Conservation (phyloP, 805 yeast genomes). For the Maudiozyma serrabonitensis region DNA sequence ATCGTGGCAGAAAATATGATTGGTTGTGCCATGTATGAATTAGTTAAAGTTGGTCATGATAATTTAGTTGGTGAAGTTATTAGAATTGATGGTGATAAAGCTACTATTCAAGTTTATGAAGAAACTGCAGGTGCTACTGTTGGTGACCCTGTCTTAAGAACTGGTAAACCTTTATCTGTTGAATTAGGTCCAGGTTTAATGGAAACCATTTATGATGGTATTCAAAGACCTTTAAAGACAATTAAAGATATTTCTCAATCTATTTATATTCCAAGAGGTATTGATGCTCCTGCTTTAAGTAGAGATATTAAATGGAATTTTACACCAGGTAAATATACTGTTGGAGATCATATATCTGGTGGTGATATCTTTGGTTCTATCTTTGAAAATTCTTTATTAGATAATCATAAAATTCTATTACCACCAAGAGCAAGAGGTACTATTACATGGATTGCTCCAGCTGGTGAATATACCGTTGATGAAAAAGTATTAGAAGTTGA, state of each 20-base stretch:
- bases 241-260: conserved; percentile 82
- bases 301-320: conserved; percentile 79
- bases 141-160: conserved; percentile 96
- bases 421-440: conserved; percentile 99
- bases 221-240: conserved; percentile 95
- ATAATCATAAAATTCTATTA: conserved; percentile 85
- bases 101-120: conserved; percentile 97
- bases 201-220: conserved; percentile 99
- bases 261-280: conserved; percentile 97
- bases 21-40: conserved; percentile 99
- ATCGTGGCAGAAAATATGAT: conserved; percentile 97
- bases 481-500: conserved; percentile 89
- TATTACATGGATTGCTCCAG: conserved; percentile 74
- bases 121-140: conserved; percentile 99
- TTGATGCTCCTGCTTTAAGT: conserved; percentile 89
- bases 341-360: conserved; percentile 96
- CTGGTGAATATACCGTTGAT: conserved; percentile 86
- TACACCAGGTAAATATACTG: conserved; percentile 60
- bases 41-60: conserved; percentile 96
- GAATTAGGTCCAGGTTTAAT: conserved; percentile 98
- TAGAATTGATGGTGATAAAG: conserved; percentile 92
- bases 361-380: conserved; percentile 95
- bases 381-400: conserved; percentile 85
- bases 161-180: conserved; percentile 97
- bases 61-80: conserved; percentile 96